These are phyloP conservation scores for Aspergillus caelatus DNA, from an alignment of 2,329 filamentous ascomycete genomes.

Conservation along the genomic window DNA sequence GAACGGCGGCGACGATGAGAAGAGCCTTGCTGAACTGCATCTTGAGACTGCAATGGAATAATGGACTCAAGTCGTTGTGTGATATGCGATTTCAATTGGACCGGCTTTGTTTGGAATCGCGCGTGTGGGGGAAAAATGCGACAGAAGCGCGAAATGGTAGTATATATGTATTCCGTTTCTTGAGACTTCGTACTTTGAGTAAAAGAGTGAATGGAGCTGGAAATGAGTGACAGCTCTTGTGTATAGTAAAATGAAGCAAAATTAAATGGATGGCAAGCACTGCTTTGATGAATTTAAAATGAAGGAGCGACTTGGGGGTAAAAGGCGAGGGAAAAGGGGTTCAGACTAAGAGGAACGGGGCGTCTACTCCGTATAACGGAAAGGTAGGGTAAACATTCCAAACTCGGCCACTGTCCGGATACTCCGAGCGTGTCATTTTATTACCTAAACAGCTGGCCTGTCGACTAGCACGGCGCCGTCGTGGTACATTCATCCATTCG, in stretches of 20 bases:
- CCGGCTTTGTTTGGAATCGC: not conserved
- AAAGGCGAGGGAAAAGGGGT: constrained; percentile 2
- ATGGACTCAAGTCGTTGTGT: not conserved
- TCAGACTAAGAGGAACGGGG: constrained; percentile 1
- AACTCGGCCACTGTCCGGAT: not conserved
- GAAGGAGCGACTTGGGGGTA: constrained; percentile 2
- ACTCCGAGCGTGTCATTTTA: not conserved
- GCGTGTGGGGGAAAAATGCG: not conserved
- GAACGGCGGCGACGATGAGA: constrained; percentile 29
- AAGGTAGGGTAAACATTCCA: not conserved
- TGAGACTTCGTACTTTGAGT: not conserved
- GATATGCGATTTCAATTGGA: not conserved
- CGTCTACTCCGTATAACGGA: no score
- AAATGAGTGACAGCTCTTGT: constrained; percentile 40
- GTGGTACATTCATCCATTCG: not conserved
- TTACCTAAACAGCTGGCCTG: not conserved
- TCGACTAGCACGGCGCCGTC: not conserved
- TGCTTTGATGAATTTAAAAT: constrained; percentile 18
- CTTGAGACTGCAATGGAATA: constrained; percentile 10
- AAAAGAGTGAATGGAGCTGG: constrained; percentile 38
- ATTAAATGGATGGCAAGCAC: constrained; percentile 26
- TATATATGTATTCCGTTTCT: not conserved
- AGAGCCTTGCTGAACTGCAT: constrained; percentile 42
- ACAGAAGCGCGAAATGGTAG: not conserved
- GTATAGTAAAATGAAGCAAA: constrained; percentile 9